These are phyloP conservation scores for Raphanus raphanistrum DNA, from an alignment of 345 rosid species.

Conservation along the genomic window DNA sequence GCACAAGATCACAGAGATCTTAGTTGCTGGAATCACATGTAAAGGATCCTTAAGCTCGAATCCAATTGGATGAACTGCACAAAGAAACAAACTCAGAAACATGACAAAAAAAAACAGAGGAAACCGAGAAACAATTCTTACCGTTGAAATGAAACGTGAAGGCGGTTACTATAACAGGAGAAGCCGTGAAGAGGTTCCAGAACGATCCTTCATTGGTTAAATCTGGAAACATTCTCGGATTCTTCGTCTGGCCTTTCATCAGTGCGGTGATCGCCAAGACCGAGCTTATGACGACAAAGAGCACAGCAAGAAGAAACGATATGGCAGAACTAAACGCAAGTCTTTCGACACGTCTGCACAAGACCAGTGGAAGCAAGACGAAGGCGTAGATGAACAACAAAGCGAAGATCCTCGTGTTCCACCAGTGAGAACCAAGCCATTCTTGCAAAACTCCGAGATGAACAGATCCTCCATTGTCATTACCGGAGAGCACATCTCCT, in stretches of 20 bases:
- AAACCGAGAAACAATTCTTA: slow-evolving; percentile 33
- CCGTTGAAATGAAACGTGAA: slow-evolving; percentile 96
- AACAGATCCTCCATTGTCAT: slow-evolving; percentile 49
- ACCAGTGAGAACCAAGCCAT: slow-evolving; percentile 91
- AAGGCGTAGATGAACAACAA: slow-evolving; percentile 52
- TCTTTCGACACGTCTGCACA: slow-evolving; percentile 49
- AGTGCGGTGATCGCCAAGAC: slow-evolving; percentile 61
- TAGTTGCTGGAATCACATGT: slow-evolving; percentile 57
- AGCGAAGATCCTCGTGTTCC: slow-evolving; percentile 69
- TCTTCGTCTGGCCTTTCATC: slow-evolving; percentile 58
- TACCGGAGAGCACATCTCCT: slow-evolving; percentile 91
- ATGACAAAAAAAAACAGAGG: neutral
- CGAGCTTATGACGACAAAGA: slow-evolving; percentile 70
- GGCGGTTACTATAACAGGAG: slow-evolving; percentile 88
- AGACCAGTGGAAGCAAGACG: slow-evolving; percentile 73
- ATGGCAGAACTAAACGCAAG: slow-evolving; percentile 31
- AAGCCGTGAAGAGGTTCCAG: slow-evolving; percentile 82
- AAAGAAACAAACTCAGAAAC: slow-evolving; percentile 13
- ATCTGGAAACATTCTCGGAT: slow-evolving; percentile 60
- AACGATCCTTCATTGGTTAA: slow-evolving; percentile 53
- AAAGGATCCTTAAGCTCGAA: slow-evolving; percentile 66
- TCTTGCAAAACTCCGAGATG: slow-evolving; percentile 77
- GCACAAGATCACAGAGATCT: slow-evolving; percentile 62
- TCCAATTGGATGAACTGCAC: slow-evolving; percentile 83
- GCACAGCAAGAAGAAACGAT: slow-evolving; percentile 54